Conservation (phyloP, 208 protist genomes). For the Trypanosoma congolense region DNA sequence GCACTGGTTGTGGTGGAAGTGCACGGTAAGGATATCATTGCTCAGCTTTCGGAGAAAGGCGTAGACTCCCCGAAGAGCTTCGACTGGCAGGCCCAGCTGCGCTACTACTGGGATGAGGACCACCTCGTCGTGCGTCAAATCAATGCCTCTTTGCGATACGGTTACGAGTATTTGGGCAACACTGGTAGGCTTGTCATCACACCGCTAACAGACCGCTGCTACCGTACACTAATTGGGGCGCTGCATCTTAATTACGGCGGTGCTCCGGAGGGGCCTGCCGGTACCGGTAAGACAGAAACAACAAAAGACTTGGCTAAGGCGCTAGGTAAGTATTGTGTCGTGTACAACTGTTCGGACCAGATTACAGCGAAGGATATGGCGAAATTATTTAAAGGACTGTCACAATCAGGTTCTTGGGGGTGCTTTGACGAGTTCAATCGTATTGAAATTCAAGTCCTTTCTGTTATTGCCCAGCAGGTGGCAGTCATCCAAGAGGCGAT, state of each 20-base stretch:
- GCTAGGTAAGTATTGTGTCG: constrained; percentile 94
- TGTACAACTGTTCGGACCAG: constrained; percentile 99
- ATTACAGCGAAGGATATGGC: constrained; percentile 95
- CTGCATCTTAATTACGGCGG: constrained; percentile 96
- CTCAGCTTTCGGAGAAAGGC: constrained; percentile 86
- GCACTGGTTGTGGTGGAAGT: constrained; percentile 94
- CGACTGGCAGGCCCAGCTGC: constrained; percentile 94
- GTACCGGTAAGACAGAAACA: constrained; percentile 98
- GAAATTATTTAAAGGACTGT: constrained; percentile 95
- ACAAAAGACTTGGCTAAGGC: constrained; percentile 97
- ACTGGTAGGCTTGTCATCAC: constrained; percentile 95
- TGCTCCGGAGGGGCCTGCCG: constrained; percentile 95
- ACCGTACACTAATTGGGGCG: constrained; percentile 95
- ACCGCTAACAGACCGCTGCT: constrained; percentile 94
- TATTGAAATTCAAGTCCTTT: constrained; percentile 96
- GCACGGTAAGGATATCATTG: constrained; percentile 92
- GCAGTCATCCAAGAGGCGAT: constrained; percentile 94
- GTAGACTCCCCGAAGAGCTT: constrained; percentile 91
- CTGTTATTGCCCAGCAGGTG: constrained; percentile 97
- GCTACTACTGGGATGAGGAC: constrained; percentile 95
- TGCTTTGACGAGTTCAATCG: constrained; percentile 99
- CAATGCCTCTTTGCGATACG: constrained; percentile 90
- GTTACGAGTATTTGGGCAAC: constrained; percentile 97
- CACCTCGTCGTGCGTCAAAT: constrained; percentile 90
- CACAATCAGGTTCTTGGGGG: constrained; percentile 92